Conservation (phyloP, 2,329 filamentous ascomycete species). For the Cephalotrichum gorgonifer region DNA sequence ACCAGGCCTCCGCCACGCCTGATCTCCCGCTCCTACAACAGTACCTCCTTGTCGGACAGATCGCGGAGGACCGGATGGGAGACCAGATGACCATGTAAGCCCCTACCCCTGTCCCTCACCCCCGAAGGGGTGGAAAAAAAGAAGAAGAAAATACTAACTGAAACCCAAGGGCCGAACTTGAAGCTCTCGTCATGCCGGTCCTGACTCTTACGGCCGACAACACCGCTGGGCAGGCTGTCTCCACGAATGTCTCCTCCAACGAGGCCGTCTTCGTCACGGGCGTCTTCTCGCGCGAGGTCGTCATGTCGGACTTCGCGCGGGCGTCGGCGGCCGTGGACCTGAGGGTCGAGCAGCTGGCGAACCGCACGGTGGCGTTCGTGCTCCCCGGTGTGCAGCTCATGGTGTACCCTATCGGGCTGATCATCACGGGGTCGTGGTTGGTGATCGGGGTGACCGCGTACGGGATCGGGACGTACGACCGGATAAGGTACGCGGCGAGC, state of each 20-base stretch:
- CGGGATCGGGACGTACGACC: constrained; percentile 54
- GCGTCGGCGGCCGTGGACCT: constrained; percentile 40
- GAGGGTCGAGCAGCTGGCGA: constrained; percentile 31
- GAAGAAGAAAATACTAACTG: constrained; percentile 9
- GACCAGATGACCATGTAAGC: constrained; percentile 51
- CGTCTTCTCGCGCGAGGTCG: constrained; percentile 51
- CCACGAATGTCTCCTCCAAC: constrained; percentile 56
- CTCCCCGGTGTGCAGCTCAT: constrained; percentile 58
- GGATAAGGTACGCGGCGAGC: constrained; percentile 55
- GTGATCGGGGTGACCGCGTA: constrained; percentile 44
- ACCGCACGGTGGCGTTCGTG: constrained; percentile 52
- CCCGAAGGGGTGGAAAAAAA: no score
- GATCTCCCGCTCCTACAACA: constrained; percentile 39
- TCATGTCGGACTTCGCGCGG: constrained; percentile 37
- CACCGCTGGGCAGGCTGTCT: constrained; percentile 37
- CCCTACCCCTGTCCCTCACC: no score
- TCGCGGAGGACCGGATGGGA: constrained; percentile 46
- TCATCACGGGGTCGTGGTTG: constrained; percentile 56
- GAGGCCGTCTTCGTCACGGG: constrained; percentile 63
- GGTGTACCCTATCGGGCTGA: constrained; percentile 59
- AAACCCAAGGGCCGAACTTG: constrained; percentile 38
- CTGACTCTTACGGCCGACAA: constrained; percentile 54
- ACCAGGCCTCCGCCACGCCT: not conserved
- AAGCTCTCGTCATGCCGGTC: constrained; percentile 56
- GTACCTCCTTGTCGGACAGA: constrained; percentile 59